Percentiles rank a stretch among this genome's conserved stretches.
Evolutionary conservation across 1,284 basidiomycete species (phyloP).

Genomic region (Puccinia novopanici): DNA sequence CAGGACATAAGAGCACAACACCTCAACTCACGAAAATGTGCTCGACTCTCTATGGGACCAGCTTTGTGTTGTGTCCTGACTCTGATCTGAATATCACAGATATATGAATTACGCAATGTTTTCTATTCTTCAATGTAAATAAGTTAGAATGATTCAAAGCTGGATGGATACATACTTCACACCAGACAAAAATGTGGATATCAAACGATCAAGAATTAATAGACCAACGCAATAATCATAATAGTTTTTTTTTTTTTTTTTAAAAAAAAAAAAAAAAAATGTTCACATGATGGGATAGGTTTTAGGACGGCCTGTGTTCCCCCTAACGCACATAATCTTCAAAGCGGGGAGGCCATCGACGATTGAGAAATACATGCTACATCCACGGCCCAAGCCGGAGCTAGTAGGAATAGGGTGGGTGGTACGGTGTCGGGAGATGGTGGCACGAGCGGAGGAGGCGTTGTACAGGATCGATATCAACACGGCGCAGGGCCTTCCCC

Average conservation of each 20-base stretch:
- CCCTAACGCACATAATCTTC: slow-evolving; percentile 84
- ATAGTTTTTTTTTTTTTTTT: slow-evolving; percentile 35
- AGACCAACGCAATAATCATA: not conserved
- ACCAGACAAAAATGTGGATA: too few relatives aligned
- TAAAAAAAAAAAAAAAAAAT: not conserved
- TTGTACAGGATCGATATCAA: slow-evolving; percentile 26
- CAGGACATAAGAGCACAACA: too few relatives aligned
- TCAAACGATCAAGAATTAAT: too few relatives aligned
- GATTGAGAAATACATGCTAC: slow-evolving; percentile 32
- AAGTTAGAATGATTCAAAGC: too few relatives aligned
- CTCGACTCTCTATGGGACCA: too few relatives aligned
- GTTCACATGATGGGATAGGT: slow-evolving; percentile 65
- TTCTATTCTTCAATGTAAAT: too few relatives aligned
- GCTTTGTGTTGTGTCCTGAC: too few relatives aligned
- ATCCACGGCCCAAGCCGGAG: slow-evolving; percentile 34
- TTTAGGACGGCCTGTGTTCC: slow-evolving; percentile 60
- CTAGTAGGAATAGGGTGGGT: slow-evolving; percentile 46
- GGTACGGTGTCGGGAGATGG: slow-evolving; percentile 32
- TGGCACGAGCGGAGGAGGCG: slow-evolving; percentile 9
- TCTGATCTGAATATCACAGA: too few relatives aligned
- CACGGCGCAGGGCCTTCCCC: not conserved
- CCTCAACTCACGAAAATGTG: too few relatives aligned
- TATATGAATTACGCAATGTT: too few relatives aligned
- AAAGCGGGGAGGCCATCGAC: slow-evolving; percentile 83
- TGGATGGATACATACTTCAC: too few relatives aligned